Evolutionary conservation across 2,329 filamentous ascomycete genomes (phyloP).

Genomic region (Paecilomyces formosus): DNA sequence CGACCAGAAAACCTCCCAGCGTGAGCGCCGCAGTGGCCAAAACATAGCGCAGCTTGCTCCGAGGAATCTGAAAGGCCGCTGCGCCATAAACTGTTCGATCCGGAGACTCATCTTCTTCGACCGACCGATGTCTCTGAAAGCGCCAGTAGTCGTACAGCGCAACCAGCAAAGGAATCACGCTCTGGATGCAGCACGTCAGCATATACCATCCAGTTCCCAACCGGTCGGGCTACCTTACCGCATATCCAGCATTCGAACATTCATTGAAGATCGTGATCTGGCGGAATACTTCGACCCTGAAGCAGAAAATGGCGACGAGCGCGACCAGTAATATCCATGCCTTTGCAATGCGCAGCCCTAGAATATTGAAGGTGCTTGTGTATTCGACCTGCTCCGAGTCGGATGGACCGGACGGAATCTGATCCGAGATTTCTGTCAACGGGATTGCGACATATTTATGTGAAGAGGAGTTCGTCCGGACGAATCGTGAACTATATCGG

Average conservation of each 20-base stretch:
- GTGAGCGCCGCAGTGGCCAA: conserved; percentile 30
- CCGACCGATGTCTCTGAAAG: conserved; percentile 17
- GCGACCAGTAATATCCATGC: conserved; percentile 16
- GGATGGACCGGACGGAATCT: neutral
- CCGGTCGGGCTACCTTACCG: conserved; percentile 19
- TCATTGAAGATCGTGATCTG: conserved; percentile 34
- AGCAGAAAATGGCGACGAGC: conserved; percentile 16
- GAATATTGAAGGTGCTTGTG: neutral
- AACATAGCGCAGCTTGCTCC: conserved; percentile 30
- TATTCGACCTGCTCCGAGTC: neutral
- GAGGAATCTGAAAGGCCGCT: conserved; percentile 20
- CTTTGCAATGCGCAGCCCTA: conserved; percentile 7
- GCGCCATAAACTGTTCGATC: conserved; percentile 21
- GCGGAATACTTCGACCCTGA: conserved; percentile 34
- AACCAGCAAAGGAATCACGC: conserved; percentile 32
- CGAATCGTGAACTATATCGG: conserved; percentile 22
- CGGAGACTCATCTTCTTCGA: conserved; percentile 9
- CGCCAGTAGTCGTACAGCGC: conserved; percentile 35
- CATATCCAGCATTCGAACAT: conserved; percentile 31
- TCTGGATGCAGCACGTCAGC: conserved; percentile 15
- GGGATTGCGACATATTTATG: conserved; percentile 21
- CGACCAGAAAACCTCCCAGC: conserved; percentile 29
- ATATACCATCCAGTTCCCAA: neutral
- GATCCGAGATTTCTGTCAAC: conserved; percentile 14
- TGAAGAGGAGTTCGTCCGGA: conserved; percentile 11